Conservation (phyloP, 2,329 filamentous ascomycete genomes). For the Colletotrichum brevisporum region DNA sequence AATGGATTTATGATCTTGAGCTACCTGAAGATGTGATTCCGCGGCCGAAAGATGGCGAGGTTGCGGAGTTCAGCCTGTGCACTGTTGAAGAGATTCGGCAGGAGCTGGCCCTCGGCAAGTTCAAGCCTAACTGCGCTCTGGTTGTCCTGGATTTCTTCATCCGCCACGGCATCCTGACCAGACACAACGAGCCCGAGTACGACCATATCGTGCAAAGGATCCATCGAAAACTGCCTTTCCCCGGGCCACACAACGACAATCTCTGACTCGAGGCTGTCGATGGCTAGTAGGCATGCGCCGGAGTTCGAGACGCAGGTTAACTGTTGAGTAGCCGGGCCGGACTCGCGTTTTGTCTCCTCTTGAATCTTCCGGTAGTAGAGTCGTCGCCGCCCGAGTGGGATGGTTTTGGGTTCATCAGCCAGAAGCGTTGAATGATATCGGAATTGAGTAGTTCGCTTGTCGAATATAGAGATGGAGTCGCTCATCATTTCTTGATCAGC, state of each 20-base stretch:
- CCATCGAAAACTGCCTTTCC: conserved; percentile 86
- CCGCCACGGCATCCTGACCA: conserved; percentile 83
- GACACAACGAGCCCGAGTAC: conserved; percentile 83
- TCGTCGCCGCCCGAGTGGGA: background rate
- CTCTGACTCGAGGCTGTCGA: conserved; percentile 21
- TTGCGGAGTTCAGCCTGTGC: conserved; percentile 85
- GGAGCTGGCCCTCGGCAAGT: conserved; percentile 79
- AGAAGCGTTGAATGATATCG: too few species aligned
- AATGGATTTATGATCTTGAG: conserved; percentile 93
- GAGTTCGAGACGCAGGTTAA: background rate
- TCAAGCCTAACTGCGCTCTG: conserved; percentile 93
- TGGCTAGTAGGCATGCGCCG: background rate
- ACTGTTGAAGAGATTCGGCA: conserved; percentile 81
- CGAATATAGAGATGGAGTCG: conserved; percentile 2
- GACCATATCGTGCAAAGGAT: conserved; percentile 81
- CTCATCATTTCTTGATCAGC: conserved; percentile 85
- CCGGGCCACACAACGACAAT: conserved; percentile 68
- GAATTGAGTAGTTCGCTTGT: background rate
- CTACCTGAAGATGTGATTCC: conserved; percentile 78
- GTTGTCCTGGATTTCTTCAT: conserved; percentile 92
- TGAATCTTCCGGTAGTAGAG: background rate
- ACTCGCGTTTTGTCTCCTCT: background rate
- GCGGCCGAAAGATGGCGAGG: conserved; percentile 88
- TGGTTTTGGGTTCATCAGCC: background rate
- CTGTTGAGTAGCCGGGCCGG: too few species aligned